Evolutionary conservation across 371 early-diverging fungal species (phyloP), one percentile per base, ranked within the genome.

Genomic region (Capillidium heterosporum): DNA sequence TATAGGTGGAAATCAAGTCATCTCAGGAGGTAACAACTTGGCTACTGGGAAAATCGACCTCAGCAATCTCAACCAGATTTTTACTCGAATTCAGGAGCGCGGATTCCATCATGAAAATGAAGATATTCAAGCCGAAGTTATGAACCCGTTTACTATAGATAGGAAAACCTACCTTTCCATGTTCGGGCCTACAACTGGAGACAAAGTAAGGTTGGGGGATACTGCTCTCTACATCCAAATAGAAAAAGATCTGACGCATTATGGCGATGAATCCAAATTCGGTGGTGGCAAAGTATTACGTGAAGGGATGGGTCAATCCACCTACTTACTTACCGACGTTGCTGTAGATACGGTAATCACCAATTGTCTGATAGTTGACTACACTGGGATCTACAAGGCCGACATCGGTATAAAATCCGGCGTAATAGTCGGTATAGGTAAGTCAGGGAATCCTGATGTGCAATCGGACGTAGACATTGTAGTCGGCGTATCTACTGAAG

Each of bases 371-470:
- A 83, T 95, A 56, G 65, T 95, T 51, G 95, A 95, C 65, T 85
- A 85, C 59, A 82, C 86, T 11, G 95, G 95, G n/a, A 86, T 94
- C 41, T 87, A 84, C 75, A 94, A 94, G 69, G 92, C 95, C 7
- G 93, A 95, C 62, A 90, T 92, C 66, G 95, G 95, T 59, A 78
- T 95, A 61, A 84, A 84, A 58, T 66, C 77, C 21, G 90, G 91
- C 1, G 59, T 73, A 24, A 91, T 95, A 59, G 76, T 68, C 15
- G 91, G 87, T 21, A 89, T 92, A 55, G 95, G 95, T 48, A 95
- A 95, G 65, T 84, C 91, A 13, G 95, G 95, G n/a, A 95, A 92
- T 67, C 95, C 91, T 1, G 87, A 89, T 63, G 81, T 87, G n/a
- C 91, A 91, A 92, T 87, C 82, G 26, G 85, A 80, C 23, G 89